A percentile compares a stretch with the other conserved stretches of the same genome.
Conservation (phyloP, 2,329 filamentous ascomycete species). For the Leptoxyphium fumago region DNA sequence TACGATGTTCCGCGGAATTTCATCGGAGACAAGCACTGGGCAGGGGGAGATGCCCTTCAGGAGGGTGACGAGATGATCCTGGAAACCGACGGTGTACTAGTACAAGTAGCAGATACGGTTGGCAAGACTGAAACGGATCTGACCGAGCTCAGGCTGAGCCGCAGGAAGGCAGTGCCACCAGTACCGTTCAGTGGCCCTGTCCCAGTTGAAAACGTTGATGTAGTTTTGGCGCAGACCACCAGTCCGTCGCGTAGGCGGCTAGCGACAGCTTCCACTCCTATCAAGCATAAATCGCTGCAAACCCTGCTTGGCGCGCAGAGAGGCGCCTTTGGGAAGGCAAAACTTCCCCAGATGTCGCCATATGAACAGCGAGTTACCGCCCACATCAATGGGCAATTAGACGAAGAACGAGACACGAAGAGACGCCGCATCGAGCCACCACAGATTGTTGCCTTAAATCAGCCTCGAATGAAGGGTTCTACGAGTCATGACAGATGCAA, state of each 20-base stretch:
- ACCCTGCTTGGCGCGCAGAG: constrained; percentile 51
- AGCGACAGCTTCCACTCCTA: constrained; percentile 13
- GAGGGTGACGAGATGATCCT: constrained; percentile 73
- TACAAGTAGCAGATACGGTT: constrained; percentile 67
- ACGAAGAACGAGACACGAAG: constrained; percentile 23
- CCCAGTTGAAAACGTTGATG: background rate
- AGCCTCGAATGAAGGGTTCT: no score
- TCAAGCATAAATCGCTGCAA: constrained; percentile 44
- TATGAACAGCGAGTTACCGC: constrained; percentile 42
- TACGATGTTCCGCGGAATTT: constrained; percentile 70
- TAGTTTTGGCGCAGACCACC: background rate
- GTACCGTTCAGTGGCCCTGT: background rate
- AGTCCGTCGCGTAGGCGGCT: constrained; percentile 2
- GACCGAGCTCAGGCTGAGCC: constrained; percentile 58
- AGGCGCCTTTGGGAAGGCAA: constrained; percentile 47
- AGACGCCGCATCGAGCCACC: constrained; percentile 16
- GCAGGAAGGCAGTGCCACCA: constrained; percentile 29
- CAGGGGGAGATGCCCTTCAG: constrained; percentile 49
- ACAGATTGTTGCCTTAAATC: no score
- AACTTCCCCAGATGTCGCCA: constrained; percentile 45
- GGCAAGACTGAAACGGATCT: constrained; percentile 64
- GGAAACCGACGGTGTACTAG: constrained; percentile 59
- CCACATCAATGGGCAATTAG: constrained; percentile 17
- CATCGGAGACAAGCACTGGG: constrained; percentile 75
- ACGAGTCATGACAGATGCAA: no score